Conservation (phyloP, 306 rosid genomes). For the Castanospermum australe region DNA sequence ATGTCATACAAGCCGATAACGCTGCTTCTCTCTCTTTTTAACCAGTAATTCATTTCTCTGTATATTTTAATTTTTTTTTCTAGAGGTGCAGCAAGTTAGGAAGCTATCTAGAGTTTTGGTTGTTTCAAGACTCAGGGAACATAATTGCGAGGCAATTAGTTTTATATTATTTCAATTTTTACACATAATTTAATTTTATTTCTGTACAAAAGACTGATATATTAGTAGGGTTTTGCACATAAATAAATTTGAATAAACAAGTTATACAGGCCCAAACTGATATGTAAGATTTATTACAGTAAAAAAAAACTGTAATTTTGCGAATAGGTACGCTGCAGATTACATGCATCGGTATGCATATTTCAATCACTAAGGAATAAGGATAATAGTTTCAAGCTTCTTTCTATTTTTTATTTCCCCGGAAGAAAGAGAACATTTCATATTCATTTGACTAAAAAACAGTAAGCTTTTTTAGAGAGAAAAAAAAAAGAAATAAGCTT, state of each 20-base stretch:
- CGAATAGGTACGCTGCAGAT: background rate
- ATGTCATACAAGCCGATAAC: conserved; percentile 9
- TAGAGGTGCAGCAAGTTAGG: background rate
- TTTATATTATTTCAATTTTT: no score
- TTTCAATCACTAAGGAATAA: background rate
- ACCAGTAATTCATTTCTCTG: background rate
- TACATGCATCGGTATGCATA: background rate
- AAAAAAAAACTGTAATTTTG: background rate
- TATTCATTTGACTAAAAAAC: no score
- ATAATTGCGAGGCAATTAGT: background rate
- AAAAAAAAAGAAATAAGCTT: no score
- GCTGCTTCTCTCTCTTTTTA: background rate
- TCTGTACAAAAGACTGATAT: no score
- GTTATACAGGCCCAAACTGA: no score
- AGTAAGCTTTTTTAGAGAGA: no score
- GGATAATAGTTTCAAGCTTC: background rate
- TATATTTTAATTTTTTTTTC: background rate
- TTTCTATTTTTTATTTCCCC: no score
- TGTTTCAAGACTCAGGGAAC: background rate
- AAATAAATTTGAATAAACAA: no score
- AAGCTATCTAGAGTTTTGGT: background rate
- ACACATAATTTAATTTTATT: no score
- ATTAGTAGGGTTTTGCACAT: no score
- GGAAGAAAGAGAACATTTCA: no score
- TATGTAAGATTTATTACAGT: no score